Percentiles rank a stretch among this genome's conserved stretches.
Conservation (phyloP, 495 filamentous ascomycete species). For the Podospora didyma region DNA sequence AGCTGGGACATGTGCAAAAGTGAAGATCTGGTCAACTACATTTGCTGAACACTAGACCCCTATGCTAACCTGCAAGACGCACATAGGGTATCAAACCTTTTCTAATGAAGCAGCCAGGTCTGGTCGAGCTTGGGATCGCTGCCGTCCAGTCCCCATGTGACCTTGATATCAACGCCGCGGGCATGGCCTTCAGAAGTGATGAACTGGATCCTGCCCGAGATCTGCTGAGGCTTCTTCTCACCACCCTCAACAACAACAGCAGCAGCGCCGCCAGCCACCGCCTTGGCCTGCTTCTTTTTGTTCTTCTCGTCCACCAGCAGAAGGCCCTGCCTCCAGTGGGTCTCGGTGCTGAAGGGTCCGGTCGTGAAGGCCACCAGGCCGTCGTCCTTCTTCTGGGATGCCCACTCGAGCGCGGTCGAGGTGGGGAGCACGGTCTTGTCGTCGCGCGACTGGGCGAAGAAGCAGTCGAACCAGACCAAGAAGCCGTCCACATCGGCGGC, state of each 20-base stretch:
- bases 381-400: slow-evolving; percentile 20
- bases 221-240: slow-evolving; percentile 12
- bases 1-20: too few relatives aligned
- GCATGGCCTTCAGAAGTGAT: slow-evolving; percentile 43
- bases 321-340: slow-evolving; percentile 86
- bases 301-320: slow-evolving; percentile 33
- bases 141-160: slow-evolving; percentile 36
- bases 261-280: too few relatives aligned
- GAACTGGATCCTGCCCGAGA: slow-evolving; percentile 45
- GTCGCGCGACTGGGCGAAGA: slow-evolving; percentile 54
- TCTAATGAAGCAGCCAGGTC: slow-evolving; percentile 39
- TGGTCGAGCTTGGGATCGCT: slow-evolving; percentile 35
- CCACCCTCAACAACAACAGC: neutral
- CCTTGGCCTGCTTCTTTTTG: slow-evolving; percentile 25
- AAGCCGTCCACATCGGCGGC: slow-evolving; percentile 67
- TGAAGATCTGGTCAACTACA: too few relatives aligned
- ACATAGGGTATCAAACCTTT: neutral
- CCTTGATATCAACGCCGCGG: slow-evolving; percentile 41
- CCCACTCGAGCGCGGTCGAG: slow-evolving; percentile 31
- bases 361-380: slow-evolving; percentile 66
- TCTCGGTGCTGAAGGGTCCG: slow-evolving; percentile 70
- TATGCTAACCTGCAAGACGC: too few relatives aligned
- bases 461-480: slow-evolving; percentile 77
- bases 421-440: slow-evolving; percentile 12
- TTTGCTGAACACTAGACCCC: too few relatives aligned